These are phyloP conservation scores for Persicaria maculosa DNA, from an alignment of 148 eudicot genomes.

Conservation along the genomic window DNA sequence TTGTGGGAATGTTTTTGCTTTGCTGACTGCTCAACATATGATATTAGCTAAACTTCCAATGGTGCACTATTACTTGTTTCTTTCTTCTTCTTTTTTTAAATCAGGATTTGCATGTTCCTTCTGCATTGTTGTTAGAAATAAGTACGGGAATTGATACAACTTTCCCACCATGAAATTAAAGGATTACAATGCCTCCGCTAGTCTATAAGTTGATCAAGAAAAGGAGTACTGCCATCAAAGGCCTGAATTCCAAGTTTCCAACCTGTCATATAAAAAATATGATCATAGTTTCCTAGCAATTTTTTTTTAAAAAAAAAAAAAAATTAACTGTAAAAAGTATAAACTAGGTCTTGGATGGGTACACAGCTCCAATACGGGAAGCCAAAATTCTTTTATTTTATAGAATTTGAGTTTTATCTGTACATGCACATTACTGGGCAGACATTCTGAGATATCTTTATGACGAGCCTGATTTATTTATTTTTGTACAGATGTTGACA, in stretches of 20 bases:
- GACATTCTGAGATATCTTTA: not conserved
- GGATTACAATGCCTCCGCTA: not conserved
- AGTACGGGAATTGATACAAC: not conserved
- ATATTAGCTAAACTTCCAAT: not conserved
- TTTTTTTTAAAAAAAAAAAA: too few species aligned
- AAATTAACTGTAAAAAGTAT: too few species aligned
- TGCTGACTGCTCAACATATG: not conserved
- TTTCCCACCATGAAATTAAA: not conserved
- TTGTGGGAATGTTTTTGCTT: not conserved
- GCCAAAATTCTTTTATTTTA: not conserved
- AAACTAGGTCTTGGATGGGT: not conserved
- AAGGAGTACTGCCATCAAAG: not conserved
- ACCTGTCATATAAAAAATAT: not conserved
- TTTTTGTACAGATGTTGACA: slow-evolving; percentile 39
- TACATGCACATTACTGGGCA: not conserved
- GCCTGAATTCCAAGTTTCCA: not conserved
- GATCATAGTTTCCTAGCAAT: too few species aligned
- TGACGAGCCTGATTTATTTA: slow-evolving; percentile 2
- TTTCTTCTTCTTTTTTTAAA: too few species aligned
- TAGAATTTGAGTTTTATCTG: not conserved
- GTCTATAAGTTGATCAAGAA: not conserved
- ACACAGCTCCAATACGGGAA: not conserved
- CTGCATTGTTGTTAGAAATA: not conserved
- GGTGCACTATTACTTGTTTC: not conserved
- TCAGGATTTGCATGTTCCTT: not conserved